phyloP scores from a whole-genome alignment of 768 basidiomycete species.

The Mycena chlorophos region DNA sequence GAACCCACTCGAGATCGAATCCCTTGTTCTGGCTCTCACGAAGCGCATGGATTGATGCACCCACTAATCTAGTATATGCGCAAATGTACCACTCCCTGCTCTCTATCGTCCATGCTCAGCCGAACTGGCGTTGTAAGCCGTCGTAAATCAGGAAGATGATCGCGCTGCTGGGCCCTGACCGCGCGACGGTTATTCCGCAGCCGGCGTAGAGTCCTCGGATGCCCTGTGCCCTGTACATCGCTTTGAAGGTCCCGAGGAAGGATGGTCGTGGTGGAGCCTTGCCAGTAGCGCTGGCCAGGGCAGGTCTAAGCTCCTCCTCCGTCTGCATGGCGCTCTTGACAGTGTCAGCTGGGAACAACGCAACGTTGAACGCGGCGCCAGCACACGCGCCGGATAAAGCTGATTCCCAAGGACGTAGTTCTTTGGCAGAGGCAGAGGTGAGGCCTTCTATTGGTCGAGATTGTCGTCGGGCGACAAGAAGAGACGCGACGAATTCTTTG shows the following conservation, averaged over 20 bases:
- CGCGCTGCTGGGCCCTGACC: slow-evolving; percentile 82
- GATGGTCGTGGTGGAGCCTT: slow-evolving; percentile 37
- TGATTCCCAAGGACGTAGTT: slow-evolving; percentile 68
- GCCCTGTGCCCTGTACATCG: slow-evolving; percentile 75
- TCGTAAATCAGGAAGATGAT: slow-evolving; percentile 91
- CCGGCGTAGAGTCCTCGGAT: slow-evolving; percentile 82
- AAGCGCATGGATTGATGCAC: no score
- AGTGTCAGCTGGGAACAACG: slow-evolving; percentile 87
- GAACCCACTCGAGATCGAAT: slow-evolving; percentile 9
- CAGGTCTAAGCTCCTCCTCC: slow-evolving; percentile 71
- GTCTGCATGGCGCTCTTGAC: slow-evolving; percentile 93
- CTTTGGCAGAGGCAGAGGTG: slow-evolving; percentile 19
- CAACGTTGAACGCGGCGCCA: slow-evolving; percentile 76
- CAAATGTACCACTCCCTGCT: no score
- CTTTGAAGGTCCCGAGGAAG: slow-evolving; percentile 59
- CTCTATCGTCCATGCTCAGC: no score
- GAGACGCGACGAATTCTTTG: slow-evolving; percentile 73
- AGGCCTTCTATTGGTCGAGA: slow-evolving; percentile 16
- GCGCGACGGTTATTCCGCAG: slow-evolving; percentile 82
- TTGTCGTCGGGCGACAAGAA: slow-evolving; percentile 54
- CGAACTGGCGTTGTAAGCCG: slow-evolving; percentile 51
- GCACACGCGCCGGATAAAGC: slow-evolving; percentile 78
- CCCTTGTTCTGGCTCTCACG: slow-evolving; percentile 9
- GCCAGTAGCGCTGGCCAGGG: slow-evolving; percentile 13
- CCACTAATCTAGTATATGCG: no score